These are phyloP conservation scores for Tolypocladium sp. DNA, from an alignment of 2,329 filamentous ascomycete species.

Conservation along the genomic window DNA sequence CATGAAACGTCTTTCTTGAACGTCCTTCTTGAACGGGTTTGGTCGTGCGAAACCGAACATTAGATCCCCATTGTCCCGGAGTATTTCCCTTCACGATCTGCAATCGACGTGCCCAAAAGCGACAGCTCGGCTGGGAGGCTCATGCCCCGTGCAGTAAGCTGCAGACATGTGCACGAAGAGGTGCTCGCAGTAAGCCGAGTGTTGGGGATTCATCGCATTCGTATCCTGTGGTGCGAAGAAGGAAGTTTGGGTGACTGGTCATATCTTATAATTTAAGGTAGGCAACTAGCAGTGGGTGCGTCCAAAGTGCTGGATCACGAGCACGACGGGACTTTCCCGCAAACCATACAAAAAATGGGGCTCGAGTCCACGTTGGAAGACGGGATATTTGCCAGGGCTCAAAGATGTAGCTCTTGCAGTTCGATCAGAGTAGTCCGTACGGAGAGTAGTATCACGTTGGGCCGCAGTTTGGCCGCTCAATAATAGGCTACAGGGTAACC, in stretches of 20 bases:
- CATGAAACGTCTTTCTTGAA: not conserved
- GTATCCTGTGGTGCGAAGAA: not conserved
- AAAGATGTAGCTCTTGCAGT: too few relatives aligned
- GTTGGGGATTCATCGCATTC: not conserved
- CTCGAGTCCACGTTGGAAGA: not conserved
- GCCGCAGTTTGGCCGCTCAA: not conserved
- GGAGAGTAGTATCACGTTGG: not conserved
- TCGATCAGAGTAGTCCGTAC: too few relatives aligned
- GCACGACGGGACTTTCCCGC: not conserved
- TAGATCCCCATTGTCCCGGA: not conserved
- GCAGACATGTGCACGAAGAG: not conserved
- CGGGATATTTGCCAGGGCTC: too few relatives aligned
- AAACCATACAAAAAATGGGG: too few relatives aligned
- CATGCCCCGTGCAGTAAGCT: not conserved
- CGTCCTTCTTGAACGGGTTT: not conserved
- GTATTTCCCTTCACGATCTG: not conserved
- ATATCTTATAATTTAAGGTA: not conserved
- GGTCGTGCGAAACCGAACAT: not conserved
- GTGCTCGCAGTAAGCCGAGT: not conserved
- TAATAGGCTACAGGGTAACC: constrained; percentile 3
- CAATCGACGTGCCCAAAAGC: not conserved
- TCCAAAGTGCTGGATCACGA: not conserved
- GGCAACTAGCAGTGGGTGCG: not conserved
- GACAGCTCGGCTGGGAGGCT: not conserved
- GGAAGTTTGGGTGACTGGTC: not conserved